A percentile compares a stretch with the other conserved stretches of the same genome.
Evolutionary conservation across 345 rosid species (phyloP).

Genomic region (Moricandia arvensis): DNA sequence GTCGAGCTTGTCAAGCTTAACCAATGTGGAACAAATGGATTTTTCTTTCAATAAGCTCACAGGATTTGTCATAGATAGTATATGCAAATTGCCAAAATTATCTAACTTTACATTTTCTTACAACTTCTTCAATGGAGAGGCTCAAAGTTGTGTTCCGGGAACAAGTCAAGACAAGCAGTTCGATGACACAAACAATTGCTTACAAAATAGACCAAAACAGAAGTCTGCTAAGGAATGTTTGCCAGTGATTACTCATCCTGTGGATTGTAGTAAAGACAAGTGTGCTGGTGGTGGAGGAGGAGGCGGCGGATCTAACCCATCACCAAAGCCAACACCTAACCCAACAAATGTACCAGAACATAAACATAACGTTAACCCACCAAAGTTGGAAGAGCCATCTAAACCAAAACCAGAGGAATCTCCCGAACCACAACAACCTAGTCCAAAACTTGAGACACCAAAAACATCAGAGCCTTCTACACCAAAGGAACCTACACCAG

Average conservation of each 20-base stretch:
- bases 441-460: slow-evolving; percentile 20
- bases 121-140: slow-evolving; percentile 64
- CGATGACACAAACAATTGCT: slow-evolving; percentile 50
- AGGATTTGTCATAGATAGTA: slow-evolving; percentile 51
- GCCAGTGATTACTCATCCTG: slow-evolving; percentile 41
- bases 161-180: slow-evolving; percentile 35
- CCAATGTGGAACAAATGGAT: slow-evolving; percentile 44
- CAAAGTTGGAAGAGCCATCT: slow-evolving; percentile 21
- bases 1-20: slow-evolving; percentile 38
- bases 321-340: slow-evolving; percentile 34
- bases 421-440: slow-evolving; percentile 19
- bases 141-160: slow-evolving; percentile 44
- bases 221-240: slow-evolving; percentile 44
- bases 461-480: slow-evolving; percentile 30
- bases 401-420: slow-evolving; percentile 25
- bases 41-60: slow-evolving; percentile 56
- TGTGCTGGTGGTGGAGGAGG: slow-evolving; percentile 38
- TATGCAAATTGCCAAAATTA: slow-evolving; percentile 62
- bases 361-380: slow-evolving; percentile 4
- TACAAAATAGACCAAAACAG: slow-evolving; percentile 49
- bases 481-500: slow-evolving; percentile 23
- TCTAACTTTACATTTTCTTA: slow-evolving; percentile 55
- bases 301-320: slow-evolving; percentile 19
- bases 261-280: slow-evolving; percentile 51
- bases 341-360: slow-evolving; percentile 27